Evolutionary conservation across 164 flowering plant genomes (phyloP).

Genomic region (Annona squamosa): DNA sequence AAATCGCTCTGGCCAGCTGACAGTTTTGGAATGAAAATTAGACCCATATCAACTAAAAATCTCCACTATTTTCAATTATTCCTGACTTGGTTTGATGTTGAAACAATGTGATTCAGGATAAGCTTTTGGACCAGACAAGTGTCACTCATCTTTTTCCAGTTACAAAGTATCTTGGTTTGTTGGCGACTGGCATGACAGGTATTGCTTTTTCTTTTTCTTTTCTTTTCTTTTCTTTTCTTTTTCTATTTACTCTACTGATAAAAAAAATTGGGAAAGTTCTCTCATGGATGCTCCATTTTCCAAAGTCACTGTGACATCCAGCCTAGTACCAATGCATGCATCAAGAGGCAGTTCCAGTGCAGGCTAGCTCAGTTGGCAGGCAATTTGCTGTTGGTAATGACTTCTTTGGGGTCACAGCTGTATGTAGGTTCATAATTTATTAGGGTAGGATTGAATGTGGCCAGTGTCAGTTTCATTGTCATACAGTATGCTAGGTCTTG

Average conservation of each 20-base stretch:
- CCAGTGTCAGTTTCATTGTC: no score
- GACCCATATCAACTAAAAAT: not conserved
- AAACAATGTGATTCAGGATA: constrained; percentile 51
- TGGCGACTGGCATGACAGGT: constrained; percentile 99
- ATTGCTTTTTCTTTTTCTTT: constrained; percentile 6
- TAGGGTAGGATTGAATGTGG: no score
- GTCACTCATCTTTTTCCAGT: constrained; percentile 83
- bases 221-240: not conserved
- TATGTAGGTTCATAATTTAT: no score
- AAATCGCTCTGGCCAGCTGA: no score
- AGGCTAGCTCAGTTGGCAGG: no score
- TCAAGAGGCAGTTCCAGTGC: no score
- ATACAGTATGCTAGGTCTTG: no score
- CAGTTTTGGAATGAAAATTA: no score
- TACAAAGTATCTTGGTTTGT: constrained; percentile 76
- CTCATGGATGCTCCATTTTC: not conserved
- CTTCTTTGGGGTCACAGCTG: no score
- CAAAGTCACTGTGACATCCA: not conserved
- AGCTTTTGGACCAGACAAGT: constrained; percentile 97
- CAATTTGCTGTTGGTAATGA: no score
- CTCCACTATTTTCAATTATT: not conserved
- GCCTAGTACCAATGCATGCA: no score
- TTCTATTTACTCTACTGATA: no score
- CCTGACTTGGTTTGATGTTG: constrained; percentile 3
- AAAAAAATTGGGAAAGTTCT: not conserved